Evolutionary conservation across 225 moss, liverwort and hornwort species (phyloP).

Genomic region (Bryoerythrophyllum caledonicum): DNA sequence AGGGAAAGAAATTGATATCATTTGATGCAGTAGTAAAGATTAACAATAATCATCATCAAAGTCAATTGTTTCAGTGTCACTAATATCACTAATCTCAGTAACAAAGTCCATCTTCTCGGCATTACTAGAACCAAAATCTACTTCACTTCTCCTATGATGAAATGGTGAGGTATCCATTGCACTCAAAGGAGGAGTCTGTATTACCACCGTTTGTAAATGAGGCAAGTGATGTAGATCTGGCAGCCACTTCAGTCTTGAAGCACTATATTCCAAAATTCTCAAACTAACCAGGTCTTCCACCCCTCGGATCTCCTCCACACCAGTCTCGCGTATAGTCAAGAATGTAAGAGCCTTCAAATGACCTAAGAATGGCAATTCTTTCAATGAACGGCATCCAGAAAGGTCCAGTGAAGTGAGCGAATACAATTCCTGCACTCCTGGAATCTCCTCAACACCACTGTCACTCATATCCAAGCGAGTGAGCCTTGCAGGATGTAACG

Average conservation of each 20-base stretch:
- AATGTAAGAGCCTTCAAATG: background rate
- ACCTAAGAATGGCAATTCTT: background rate
- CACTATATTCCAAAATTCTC: fast-evolving
- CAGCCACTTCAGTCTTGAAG: background rate
- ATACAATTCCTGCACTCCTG: background rate
- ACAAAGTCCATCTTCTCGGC: background rate
- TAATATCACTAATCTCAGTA: background rate
- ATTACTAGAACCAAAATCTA: background rate
- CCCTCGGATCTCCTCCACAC: background rate
- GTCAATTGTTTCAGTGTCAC: background rate
- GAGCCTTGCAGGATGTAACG: fast-evolving
- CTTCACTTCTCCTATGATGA: background rate
- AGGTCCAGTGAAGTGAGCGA: too few relatives aligned
- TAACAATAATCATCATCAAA: background rate
- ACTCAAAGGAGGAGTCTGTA: fast-evolving
- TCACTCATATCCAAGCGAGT: fast-evolving
- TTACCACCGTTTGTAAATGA: fast-evolving
- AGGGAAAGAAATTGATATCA: too few relatives aligned
- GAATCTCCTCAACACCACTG: background rate
- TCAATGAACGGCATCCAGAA: fast-evolving
- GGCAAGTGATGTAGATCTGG: constrained; percentile 1
- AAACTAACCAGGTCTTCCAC: background rate
- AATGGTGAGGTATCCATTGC: background rate
- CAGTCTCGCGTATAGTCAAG: fast-evolving
- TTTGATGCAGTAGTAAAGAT: too few relatives aligned